Base-by-base conservation (phyloP, 768 basidiomycete genomes). In the Candolleomyces efflorescens region DNA sequence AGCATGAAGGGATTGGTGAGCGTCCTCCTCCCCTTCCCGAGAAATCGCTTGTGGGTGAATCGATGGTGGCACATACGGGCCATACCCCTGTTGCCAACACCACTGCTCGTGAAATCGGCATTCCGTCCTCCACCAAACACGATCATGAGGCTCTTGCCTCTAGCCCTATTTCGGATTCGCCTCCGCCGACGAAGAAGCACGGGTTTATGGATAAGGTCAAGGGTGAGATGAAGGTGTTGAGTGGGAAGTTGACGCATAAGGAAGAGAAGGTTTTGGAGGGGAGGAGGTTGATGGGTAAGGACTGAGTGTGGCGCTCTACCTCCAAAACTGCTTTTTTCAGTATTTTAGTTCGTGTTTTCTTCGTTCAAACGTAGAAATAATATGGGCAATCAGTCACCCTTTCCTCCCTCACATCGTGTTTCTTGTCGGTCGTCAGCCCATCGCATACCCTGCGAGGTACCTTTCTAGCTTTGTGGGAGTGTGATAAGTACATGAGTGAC, bases 161-260 rank as follows among this genome's bases (percentile, higher is more conserved):
- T 13, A 43, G 18, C 6, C 41, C 15, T 6, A 43, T 5, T 20
- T 43, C 41, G 9, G 5, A 7, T 12, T 2, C 46, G 46, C n/a
- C 18, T 20, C 7, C n/a, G 7, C 20, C 5, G 10, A 46, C 54
- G 49, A 67, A 60, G 48, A 72, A 66, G 49, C 60, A 64, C 17
- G 67, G 60, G 23, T 69, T 76, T 38, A 67, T 76, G 59, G 62
- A 71, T 53, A 75, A 71, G 65, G 45, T 77, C 18, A 75, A 72
- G 62, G 76, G 75, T 6, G 75, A 77, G 63, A 70, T 70, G 60
- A 77, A 75, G 61, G 62, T 75, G 0, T 55, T 77, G 26, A 66
- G 67, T 2, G 76, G 75, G 6, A 77, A 75, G 64, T 38, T 77
- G 46, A 67, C 65, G 2, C 58, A 69, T 26, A 69, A 76, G 32